These are phyloP conservation scores for Hamiltosporidium magnivora DNA, from an alignment of 371 early-diverging fungal species.

Conservation along the genomic window DNA sequence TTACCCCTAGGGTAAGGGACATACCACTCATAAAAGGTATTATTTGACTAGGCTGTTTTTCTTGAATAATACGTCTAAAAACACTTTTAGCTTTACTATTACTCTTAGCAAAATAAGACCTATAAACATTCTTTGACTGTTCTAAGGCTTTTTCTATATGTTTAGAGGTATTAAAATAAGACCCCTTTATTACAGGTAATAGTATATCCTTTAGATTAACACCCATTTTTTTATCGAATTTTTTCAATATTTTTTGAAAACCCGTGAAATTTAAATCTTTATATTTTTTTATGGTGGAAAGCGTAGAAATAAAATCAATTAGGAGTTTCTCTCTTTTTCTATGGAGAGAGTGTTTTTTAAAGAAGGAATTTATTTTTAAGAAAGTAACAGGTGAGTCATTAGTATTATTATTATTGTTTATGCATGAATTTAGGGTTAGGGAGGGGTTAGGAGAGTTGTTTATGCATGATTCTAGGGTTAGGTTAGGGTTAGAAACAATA, in stretches of 20 bases:
- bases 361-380: too few species aligned
- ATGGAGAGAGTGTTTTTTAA: too few species aligned
- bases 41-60: conserved; percentile 1
- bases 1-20: conserved; percentile 1
- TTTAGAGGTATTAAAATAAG: conserved; percentile 26
- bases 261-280: conserved; percentile 48
- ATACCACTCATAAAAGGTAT: conserved; percentile 9
- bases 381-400: too few species aligned
- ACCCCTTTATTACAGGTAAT: conserved; percentile 11
- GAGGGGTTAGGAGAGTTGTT: too few species aligned
- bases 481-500: too few species aligned
- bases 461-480: too few species aligned
- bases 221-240: conserved; percentile 31
- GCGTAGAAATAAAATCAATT: too few species aligned
- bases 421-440: too few species aligned
- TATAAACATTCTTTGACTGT: conserved; percentile 32
- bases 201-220: conserved; percentile 11
- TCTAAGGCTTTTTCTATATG: conserved; percentile 31
- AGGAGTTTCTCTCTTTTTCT: too few species aligned
- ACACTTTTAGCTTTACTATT: conserved; percentile 31
- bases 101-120: conserved; percentile 36
- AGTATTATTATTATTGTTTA: too few species aligned
- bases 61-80: conserved; percentile 20
- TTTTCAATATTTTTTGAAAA: conserved; percentile 42
- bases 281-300: conserved; percentile 24